phyloP scores from a whole-genome alignment of 257 asterid genomes.

The Forsythia suspensa region DNA sequence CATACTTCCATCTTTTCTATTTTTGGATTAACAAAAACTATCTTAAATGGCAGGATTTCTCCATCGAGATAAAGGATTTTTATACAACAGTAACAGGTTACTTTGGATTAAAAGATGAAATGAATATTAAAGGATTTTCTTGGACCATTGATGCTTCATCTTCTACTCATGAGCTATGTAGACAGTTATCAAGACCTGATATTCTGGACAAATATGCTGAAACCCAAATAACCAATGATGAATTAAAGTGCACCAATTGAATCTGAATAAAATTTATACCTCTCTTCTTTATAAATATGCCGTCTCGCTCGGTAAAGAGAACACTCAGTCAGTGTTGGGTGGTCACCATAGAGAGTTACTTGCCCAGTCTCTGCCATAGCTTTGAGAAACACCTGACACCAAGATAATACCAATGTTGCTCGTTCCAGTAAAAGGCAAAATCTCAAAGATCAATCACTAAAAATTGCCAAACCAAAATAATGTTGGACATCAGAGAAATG shows the following conservation, averaged over 20 bases:
- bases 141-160: not conserved
- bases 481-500: not conserved
- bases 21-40: not conserved
- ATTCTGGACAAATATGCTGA: not conserved
- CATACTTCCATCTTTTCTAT: not conserved
- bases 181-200: not conserved
- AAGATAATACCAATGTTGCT: constrained; percentile 4
- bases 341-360: constrained; percentile 84
- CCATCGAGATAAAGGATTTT: not conserved
- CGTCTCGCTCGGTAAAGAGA: constrained; percentile 88
- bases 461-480: constrained; percentile 1
- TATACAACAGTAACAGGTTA: not conserved
- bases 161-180: not conserved
- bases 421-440: not conserved
- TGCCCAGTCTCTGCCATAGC: constrained; percentile 99
- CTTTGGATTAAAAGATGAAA: not conserved
- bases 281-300: constrained; percentile 81
- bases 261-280: constrained; percentile 38
- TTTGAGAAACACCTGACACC: constrained; percentile 79
- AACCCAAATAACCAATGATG: not conserved
- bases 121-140: not conserved
- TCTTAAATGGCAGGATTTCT: not conserved
- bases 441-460: not conserved
- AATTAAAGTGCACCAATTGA: not conserved
- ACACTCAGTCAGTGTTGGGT: constrained; percentile 81